A percentile compares a stretch with the other conserved stretches of the same genome.
These are phyloP conservation scores for Incumbomyces delicatus DNA, from an alignment of 2,329 filamentous ascomycete genomes.

Conservation along the genomic window DNA sequence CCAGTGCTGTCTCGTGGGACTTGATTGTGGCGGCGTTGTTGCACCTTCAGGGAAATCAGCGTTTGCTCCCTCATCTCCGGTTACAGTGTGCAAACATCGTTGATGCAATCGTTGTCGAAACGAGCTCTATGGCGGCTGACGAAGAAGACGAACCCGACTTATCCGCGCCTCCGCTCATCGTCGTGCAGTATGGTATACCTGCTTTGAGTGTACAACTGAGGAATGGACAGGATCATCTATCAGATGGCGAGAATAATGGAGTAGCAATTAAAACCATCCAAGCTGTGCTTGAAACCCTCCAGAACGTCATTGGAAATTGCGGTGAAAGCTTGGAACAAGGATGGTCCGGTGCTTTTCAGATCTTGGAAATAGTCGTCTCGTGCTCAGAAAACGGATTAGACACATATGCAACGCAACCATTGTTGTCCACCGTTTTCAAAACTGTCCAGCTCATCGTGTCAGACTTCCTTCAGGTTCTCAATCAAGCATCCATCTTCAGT, in stretches of 20 bases:
- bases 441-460: constrained; percentile 89
- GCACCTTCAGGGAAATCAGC: constrained; percentile 31
- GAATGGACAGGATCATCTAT: background rate
- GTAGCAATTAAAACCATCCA: constrained; percentile 8
- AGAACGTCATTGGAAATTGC: constrained; percentile 74
- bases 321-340: constrained; percentile 57
- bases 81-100: constrained; percentile 54
- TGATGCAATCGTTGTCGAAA: constrained; percentile 33
- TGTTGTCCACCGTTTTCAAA: constrained; percentile 68
- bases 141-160: constrained; percentile 22
- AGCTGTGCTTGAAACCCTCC: constrained; percentile 58
- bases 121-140: constrained; percentile 31
- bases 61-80: constrained; percentile 31
- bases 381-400: constrained; percentile 9
- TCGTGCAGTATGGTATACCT: constrained; percentile 13
- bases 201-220: constrained; percentile 13
- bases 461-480: constrained; percentile 72
- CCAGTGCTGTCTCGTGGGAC: constrained; percentile 65
- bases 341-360: constrained; percentile 77
- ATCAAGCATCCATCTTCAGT: constrained; percentile 60
- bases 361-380: constrained; percentile 73
- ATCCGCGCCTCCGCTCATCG: constrained; percentile 4
- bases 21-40: constrained; percentile 50
- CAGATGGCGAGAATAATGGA: background rate
- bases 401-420: background rate